Base-by-base conservation (phyloP, 2,329 filamentous ascomycete genomes). In the Westerdykella sp. region DNA sequence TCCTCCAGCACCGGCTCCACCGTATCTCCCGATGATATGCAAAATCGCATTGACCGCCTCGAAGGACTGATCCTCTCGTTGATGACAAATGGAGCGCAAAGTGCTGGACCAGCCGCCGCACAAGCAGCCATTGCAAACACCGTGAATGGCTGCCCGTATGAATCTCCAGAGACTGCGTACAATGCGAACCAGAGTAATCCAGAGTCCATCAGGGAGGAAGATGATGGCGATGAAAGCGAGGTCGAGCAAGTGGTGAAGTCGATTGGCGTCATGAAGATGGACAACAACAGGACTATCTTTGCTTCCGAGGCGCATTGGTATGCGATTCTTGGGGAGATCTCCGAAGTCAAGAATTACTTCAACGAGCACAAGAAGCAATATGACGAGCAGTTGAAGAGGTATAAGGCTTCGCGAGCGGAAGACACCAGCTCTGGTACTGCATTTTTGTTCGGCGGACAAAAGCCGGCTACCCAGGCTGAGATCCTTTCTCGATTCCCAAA, bases 341-440 rank as follows among this genome's bases (percentile, higher is more conserved):
- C 87, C 9, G 93, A 98, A 70, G 91, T 98, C 21, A 95, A 91
- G 62, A 90, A 84, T 54, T 96, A 93, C 69, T 97, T 95, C 58
- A 70, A 72, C 14, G 80, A 77, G 30, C 88, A 96, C 68, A 94
- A 93, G 65, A 90, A 93, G 60, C 89, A 96, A 52, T 76, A 91
- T 46, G 87, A 94, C 61, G 83, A 82, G 45, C 89, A 90, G 34
- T 81, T 87, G 54, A 81, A 86, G 55, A 84, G 81, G 55, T 81
- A 95, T 40, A 78, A 83, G 62, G 79, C 80, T 36, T 80, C 80
- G 32, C 87, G 85, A 56, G 66, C 70, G 37, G 66, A 69, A 30
- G 72, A 74, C 30, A 69, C 74, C 45, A 80, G 81, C 45, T 65
- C 72, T 13, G 85, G 85, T 1, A 86, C 85, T 1, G 83, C 85